Conservation (phyloP, 129 eudicot species). For the Pseudognaphalium luteoalbum region DNA sequence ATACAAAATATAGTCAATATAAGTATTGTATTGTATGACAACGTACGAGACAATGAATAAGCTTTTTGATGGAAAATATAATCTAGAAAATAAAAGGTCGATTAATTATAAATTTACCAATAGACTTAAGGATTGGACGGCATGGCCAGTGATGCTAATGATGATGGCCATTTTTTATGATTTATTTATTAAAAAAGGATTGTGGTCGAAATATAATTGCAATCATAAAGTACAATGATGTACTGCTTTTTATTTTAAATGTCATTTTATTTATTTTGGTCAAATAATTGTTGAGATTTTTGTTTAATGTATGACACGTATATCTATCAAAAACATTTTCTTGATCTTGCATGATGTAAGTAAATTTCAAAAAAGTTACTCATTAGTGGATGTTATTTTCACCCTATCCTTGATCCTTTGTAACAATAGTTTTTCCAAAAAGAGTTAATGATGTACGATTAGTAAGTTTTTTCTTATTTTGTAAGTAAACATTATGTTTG, state of each 20-base stretch:
- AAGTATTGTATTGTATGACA: constrained; percentile 6
- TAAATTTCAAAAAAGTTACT: not conserved
- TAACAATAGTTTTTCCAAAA: not conserved
- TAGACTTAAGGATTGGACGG: constrained; percentile 26
- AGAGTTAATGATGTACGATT: too few relatives aligned
- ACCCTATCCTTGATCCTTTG: not conserved
- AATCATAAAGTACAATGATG: constrained; percentile 42
- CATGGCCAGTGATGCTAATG: constrained; percentile 48
- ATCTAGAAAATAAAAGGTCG: constrained; percentile 20
- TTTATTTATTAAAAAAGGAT: constrained; percentile 26
- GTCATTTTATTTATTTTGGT: constrained; percentile 17
- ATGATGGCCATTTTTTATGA: constrained; percentile 32
- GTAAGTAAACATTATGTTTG: too few relatives aligned
- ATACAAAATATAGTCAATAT: too few relatives aligned
- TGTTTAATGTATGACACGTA: constrained; percentile 6
- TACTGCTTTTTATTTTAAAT: constrained; percentile 17
- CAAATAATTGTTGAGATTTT: constrained; percentile 13
- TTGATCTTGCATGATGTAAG: constrained; percentile 12
- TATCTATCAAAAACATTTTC: constrained; percentile 2
- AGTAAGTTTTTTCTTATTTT: not conserved
- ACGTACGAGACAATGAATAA: constrained; percentile 3
- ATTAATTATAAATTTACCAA: constrained; percentile 17
- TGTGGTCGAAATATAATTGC: constrained; percentile 34
- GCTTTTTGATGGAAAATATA: constrained; percentile 22
- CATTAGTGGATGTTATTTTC: not conserved